Base-by-base conservation (phyloP, 345 rosid genomes). In the rapeseed (Brassica napus) region DNA sequence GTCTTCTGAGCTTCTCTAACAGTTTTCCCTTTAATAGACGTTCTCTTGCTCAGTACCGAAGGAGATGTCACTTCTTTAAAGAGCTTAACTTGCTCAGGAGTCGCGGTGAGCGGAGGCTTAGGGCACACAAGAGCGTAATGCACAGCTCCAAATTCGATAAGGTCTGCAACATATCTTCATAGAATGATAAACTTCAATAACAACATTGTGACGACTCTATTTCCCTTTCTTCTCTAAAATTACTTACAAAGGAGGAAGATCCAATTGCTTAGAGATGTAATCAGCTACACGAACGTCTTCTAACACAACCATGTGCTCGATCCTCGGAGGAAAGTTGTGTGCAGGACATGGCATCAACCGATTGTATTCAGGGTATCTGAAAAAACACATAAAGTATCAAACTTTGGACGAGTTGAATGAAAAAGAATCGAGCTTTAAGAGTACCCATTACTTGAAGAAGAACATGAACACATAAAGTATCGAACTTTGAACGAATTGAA, bases 131-230 rank as follows among this genome's bases (percentile, higher is more conserved):
- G 95, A 57, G 98, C 97, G 76, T 83, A 91, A 89, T 89, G 89
- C 16, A 94, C 90, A 75, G 97, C 95, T 84, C 98, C 98, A 81
- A 94, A 94, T 32, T 82, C 86, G 18, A 94, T 92, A 71, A 94
- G 97, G 87, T 94, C 97, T 89, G 95, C 89, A 88, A 91, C 94
- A 91, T 81, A 94, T 88, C 97, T 92, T 92, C 91, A 91, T 47
- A 87, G 80, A 82, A 88, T 84, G 85, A 83, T 76, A 82, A n/a
- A n/a, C 9, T 79, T 83, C 62, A 54, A 69, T 44, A 79, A 59
- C 5, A 30, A 59, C 8, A 39, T 39, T n/a, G n/a, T 12, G 52
- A 57, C 23, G 10, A 59, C 34, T 60, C 34, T 12, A 26, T 0
- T 24, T 11, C n/a, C 11, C 9, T 57, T 18, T 21, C 11, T 9